Evolutionary conservation across 352 stramenopile genomes (phyloP).

Genomic region (Pythium biforme): DNA sequence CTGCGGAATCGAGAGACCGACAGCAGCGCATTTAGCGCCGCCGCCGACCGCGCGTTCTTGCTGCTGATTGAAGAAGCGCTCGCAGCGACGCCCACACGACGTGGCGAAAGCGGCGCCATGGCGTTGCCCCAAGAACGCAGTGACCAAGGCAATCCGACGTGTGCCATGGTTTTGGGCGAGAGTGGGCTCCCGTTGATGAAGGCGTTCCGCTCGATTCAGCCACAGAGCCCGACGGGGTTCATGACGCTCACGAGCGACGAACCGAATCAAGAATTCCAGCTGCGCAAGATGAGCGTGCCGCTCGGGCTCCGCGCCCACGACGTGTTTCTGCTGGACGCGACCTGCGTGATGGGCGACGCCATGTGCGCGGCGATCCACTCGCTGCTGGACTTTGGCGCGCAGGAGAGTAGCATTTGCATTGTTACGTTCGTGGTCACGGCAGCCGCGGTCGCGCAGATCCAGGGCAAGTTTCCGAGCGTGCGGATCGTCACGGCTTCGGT

Average conservation of each 20-base stretch:
- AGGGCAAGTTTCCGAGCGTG: slow-evolving; percentile 24
- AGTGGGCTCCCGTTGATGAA: slow-evolving; percentile 28
- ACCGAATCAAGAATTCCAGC: background rate
- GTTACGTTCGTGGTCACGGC: slow-evolving; percentile 33
- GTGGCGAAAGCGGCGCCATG: too few relatives aligned
- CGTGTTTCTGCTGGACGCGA: too few relatives aligned
- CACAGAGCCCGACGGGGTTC: slow-evolving; percentile 24
- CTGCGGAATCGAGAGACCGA: slow-evolving; percentile 19
- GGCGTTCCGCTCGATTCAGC: slow-evolving; percentile 28
- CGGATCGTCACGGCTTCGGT: slow-evolving; percentile 34
- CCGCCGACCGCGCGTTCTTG: slow-evolving; percentile 24
- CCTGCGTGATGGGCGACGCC: too few relatives aligned
- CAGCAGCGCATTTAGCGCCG: slow-evolving; percentile 1
- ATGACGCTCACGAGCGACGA: slow-evolving; percentile 27
- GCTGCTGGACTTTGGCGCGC: slow-evolving; percentile 9
- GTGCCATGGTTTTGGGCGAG: slow-evolving; percentile 25
- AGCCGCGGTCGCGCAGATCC: slow-evolving; percentile 26
- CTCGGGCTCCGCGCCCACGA: too few relatives aligned
- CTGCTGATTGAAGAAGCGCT: slow-evolving; percentile 36
- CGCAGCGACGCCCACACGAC: background rate
- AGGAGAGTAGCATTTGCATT: slow-evolving; percentile 29
- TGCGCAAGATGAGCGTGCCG: slow-evolving; percentile 21
- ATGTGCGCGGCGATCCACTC: too few relatives aligned
- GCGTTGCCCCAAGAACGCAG: background rate
- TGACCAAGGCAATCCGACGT: background rate